Evolutionary conservation across 768 basidiomycete genomes (phyloP), one percentile per base, ranked within the genome.

Genomic region (Galerina marginata): DNA sequence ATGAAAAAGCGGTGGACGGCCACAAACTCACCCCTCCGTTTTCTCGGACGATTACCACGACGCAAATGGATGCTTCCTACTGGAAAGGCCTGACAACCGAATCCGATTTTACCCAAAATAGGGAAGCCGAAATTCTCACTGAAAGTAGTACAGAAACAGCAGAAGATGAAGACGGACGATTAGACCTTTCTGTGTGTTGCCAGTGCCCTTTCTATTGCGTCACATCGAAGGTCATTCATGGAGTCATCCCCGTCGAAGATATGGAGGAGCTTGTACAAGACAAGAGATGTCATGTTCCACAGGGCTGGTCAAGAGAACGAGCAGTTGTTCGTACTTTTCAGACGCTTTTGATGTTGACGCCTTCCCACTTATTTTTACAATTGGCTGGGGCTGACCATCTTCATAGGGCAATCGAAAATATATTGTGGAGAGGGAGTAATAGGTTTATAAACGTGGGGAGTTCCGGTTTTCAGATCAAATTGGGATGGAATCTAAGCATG

Each of bases 101-200:
- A 63, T 69, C 83, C 52, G 79, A 80, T 9, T 70, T 76, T 25
- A 70, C 84, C 40, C 73, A 72, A 58, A 60, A 72, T 2, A 69
- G 74, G 25, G 75, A 75, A 5, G 63, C 68, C 6, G 75, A 75
- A n/a, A 42, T 62, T 23, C 58, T 71, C 55, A 75, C 75, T 15
- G 76, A 78, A 25, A 70, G 76, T 49, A 74, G 72, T 33, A 72
- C 74, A n/a, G 73, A 77, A 14, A 61, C 55, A 25, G 62, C 72
- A 29, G 82, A 80, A 25, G 76, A 77, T 39, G 80, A 82, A 64
- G 87, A 83, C 25, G 84, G 80, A 59, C 72, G 90, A 26, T 75
- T 94, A 42, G 91, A 94, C 71, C 79, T 93, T 33, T 94, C 90
- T 68, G 77, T 93, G 46, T 95, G 93, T 71, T 94, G 93, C 68